Evolutionary conservation across 208 protist species (phyloP), one percentile per base, ranked within the genome.

Genomic region (Trypanosoma rangeli): DNA sequence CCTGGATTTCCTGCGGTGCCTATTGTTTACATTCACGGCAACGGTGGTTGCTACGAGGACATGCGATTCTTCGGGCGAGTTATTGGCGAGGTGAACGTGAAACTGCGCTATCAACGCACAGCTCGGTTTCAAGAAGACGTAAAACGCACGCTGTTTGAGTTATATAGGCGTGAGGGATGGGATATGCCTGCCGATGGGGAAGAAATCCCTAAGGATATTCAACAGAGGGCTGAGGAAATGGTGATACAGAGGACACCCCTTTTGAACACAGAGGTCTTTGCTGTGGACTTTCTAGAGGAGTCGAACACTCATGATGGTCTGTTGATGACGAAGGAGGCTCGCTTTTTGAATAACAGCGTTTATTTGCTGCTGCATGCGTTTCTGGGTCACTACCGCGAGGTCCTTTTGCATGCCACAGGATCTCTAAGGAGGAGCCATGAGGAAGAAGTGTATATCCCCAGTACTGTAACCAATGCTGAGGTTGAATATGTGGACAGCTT

Each of bases 11-110:
- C 64, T 22, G 77, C 79, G 22, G 79, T 94, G 16, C 89, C 89
- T 3, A 66, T 86, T 39, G 1, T 94, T 12, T 94, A 94, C 68
- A 78, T 94, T 42, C 89, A 92, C 61, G 89, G 89, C 35, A 94
- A 94, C 76, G 89, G 73, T 44, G 89, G 89, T 24, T 90, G 86
- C 49, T 94, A 84, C 79, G 78, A 73, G 64, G 88, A 86, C 60
- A 84, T 87, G 33, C 82, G 86, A 39, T 94, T 79, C 9, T 50
- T 92, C 15, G 86, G 84, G 8, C 84, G 86, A 54, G 89, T 89
- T 75, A 61, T 94, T 28, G 83, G 82, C 50, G 82, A 92, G 63
- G 56, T 79, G 0, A 89, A 88, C 63, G 71, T 82, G 16, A 76
- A 78, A 5, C 73, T 76, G 29, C 87, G 85, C 35, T 68, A 64